Conservation (phyloP, 192 early-diverging fungal genomes). For the Lobulomyces angularis region DNA sequence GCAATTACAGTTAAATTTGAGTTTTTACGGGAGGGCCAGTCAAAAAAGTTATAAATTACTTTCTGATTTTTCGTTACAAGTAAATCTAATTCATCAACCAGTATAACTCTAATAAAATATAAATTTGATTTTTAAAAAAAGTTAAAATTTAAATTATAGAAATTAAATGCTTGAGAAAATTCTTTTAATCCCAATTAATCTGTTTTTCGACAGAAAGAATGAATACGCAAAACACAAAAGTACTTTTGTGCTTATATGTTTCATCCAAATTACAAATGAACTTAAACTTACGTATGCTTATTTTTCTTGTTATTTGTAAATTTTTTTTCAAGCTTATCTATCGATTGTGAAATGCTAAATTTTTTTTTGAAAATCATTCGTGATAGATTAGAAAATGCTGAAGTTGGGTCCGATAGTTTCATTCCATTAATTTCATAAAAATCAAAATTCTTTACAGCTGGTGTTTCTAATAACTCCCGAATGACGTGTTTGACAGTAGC, state of each 20-base stretch:
- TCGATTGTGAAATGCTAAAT: slow-evolving; percentile 63
- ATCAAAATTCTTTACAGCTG: slow-evolving; percentile 47
- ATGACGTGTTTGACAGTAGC: slow-evolving; percentile 84
- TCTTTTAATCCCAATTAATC: too few species aligned
- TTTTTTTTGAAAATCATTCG: slow-evolving; percentile 46
- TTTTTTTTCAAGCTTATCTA: slow-evolving; percentile 54
- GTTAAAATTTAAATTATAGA: slow-evolving; percentile 11
- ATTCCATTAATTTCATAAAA: slow-evolving; percentile 96
- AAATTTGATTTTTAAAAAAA: slow-evolving; percentile 7
- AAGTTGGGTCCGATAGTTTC: slow-evolving; percentile 85
- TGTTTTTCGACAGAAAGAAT: too few species aligned
- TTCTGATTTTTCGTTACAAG: slow-evolving; percentile 81
- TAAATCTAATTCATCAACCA: slow-evolving; percentile 96
- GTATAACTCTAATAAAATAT: slow-evolving; percentile 52
- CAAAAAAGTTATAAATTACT: slow-evolving; percentile 97
- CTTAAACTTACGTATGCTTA: too few species aligned
- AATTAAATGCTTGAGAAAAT: too few species aligned
- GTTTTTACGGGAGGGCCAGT: slow-evolving; percentile 80
- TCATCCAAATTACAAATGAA: too few species aligned
- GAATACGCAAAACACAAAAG: slow-evolving; percentile 8
- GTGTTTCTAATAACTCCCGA: slow-evolving; percentile 40
- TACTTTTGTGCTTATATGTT: slow-evolving; percentile 7
- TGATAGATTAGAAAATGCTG: slow-evolving; percentile 79
- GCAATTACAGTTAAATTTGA: slow-evolving; percentile 85
- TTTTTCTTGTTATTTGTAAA: slow-evolving; percentile 56